Base-by-base conservation (phyloP, 805 yeast genomes). In the Teunomyces panamensis region DNA sequence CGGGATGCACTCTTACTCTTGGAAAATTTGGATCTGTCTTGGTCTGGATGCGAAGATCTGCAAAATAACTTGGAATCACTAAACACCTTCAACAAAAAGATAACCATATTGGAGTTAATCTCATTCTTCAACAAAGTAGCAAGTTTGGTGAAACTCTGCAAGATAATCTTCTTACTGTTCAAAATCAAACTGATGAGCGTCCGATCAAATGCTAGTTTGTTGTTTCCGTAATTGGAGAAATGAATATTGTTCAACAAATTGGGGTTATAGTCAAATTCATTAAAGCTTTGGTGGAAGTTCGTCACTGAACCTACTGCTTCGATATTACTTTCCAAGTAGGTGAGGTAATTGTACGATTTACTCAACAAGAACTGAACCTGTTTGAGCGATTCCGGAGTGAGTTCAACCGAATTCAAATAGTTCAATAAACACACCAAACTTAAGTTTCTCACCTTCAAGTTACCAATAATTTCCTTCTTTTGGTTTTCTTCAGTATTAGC, bases 311-410 rank as follows among this genome's bases (percentile, higher is more conserved):
- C 73, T 10, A 71, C 56, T 0, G 48, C 42, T 20, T 64, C 71
- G 43, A 68, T 52, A 46, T 63, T 66, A 50, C 67, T 71, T 48
- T 73, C 77, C 49, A 73, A 57, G 47, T 64, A 70, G 2, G 71
- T 62, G 47, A 73, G 52, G 45, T 71, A 73, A 48, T 71, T 72
- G 53, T 68, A 71, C 0, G 76, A 61, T 48, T 73, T 73, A 8
- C 68, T 64, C 46, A 73, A 62, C 34, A 73, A 62, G 44, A 69
- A 69, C 46, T 71, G 77, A 30, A 71, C 56, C 45, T 69, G 77
- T 49, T 71, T 71, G 35, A 67, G 59, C 10, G 69, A 62, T 34
- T 73, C 78, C 0, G 76, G 74, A 0, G 75, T 59, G 34, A 65
- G 54, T 4, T 67, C 67, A 9, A 69, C 74, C 0, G 73, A 60